These are phyloP conservation scores for Rhodotorula toruloides DNA, from an alignment of 768 basidiomycete species.

Conservation along the genomic window DNA sequence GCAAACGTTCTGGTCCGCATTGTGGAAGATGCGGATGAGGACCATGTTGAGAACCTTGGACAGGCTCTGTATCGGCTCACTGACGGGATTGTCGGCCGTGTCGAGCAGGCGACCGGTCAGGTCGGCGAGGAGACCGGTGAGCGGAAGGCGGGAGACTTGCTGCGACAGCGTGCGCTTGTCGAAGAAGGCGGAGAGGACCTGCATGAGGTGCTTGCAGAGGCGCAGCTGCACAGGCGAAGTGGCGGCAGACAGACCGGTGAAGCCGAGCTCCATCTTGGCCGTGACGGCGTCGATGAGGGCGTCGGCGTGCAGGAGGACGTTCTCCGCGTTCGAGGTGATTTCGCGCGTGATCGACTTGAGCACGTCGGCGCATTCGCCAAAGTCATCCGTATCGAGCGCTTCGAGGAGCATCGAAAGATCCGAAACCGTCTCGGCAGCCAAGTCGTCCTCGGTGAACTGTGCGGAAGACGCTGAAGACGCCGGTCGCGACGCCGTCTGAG, in stretches of 20 bases:
- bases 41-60: conserved; percentile 99
- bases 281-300: conserved; percentile 85
- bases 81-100: conserved; percentile 78
- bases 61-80: conserved; percentile 76
- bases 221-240: conserved; percentile 58
- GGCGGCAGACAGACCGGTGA: conserved; percentile 52
- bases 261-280: conserved; percentile 84
- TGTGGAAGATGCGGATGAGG: conserved; percentile 84
- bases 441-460: conserved; percentile 22
- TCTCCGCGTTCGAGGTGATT: conserved; percentile 70
- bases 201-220: conserved; percentile 93
- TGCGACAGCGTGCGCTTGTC: conserved; percentile 83
- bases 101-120: conserved; percentile 83
- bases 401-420: conserved; percentile 25
- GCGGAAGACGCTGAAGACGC: not conserved
- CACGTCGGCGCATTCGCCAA: conserved; percentile 79
- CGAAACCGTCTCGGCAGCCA: conserved; percentile 22
- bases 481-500: not conserved
- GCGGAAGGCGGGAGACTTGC: conserved; percentile 73
- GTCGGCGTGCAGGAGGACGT: conserved; percentile 64
- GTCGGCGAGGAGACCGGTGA: conserved; percentile 84
- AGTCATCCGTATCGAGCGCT: conserved; percentile 51
- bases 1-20: conserved; percentile 75
- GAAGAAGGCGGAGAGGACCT: conserved; percentile 90
- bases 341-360: conserved; percentile 88